phyloP scores from a whole-genome alignment of 257 asterid species.

The Nicotiana obtusifolia region DNA sequence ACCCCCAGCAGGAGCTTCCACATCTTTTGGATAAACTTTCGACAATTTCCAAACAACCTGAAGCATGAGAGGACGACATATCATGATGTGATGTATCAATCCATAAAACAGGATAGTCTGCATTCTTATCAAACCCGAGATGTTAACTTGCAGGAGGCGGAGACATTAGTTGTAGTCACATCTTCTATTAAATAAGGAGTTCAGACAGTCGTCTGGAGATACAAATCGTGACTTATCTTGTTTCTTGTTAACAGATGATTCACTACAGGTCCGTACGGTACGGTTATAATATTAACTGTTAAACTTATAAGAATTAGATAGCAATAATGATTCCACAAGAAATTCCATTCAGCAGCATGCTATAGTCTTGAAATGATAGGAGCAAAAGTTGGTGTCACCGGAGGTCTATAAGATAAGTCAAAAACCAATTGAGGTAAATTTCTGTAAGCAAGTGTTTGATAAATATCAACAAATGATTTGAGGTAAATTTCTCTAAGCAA shows the following conservation, averaged over 20 bases:
- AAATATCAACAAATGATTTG: neutral
- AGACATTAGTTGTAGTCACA: neutral
- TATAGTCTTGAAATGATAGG: neutral
- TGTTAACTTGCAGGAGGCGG: neutral
- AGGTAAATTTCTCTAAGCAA: neutral
- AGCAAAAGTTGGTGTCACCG: neutral
- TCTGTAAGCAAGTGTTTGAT: neutral
- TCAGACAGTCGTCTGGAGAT: neutral
- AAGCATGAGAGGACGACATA: conserved; percentile 6
- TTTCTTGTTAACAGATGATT: neutral
- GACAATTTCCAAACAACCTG: conserved; percentile 76
- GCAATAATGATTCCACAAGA: neutral
- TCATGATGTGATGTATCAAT: neutral
- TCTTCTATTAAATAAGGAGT: neutral
- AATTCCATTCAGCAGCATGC: neutral
- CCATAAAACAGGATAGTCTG: neutral
- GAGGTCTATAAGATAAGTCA: neutral
- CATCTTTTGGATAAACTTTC: conserved; percentile 76
- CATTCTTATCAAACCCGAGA: neutral
- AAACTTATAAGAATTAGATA: neutral
- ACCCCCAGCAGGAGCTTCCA: conserved; percentile 95
- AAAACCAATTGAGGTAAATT: neutral
- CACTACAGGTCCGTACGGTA: neutral
- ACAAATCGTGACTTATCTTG: too few relatives aligned
- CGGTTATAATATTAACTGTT: neutral